Base-by-base conservation (phyloP, 495 filamentous ascomycete species). In the Trichocladium uniseriatum region DNA sequence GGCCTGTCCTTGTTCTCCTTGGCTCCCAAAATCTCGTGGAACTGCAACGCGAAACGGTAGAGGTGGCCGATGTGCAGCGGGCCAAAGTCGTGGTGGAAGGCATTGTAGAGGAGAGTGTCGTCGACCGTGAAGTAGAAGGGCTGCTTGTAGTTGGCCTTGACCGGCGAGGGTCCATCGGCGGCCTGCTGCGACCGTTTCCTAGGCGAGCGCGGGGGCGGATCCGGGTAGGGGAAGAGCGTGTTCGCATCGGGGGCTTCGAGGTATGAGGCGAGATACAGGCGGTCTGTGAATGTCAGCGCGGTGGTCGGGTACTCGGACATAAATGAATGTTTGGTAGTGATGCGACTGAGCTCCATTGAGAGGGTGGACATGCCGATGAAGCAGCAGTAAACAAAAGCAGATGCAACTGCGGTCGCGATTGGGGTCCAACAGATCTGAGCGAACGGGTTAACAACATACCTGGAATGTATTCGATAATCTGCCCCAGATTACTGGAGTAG, bases 61-160 rank as follows among this genome's bases (percentile, higher is more conserved):
- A 97, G 71, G 59, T 99, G 92, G 5, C 94, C 92, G 45, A 97
- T 94, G 69, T 99, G 94, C 19, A 97, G 74, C 56, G 92, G 92
- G 52, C 92, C 92, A 66, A 99, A 99, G 66, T 99, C 92, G 50
- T 91, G 90, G 67, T 96, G 89, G 71, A 99, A 99, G 7, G 90
- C 88, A 63, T 99, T 97, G 74, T 99, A 99, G 20, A 95, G 76
- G 13, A 99, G 79, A 27, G 74, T 82, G 60, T 95, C 86, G 60
- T 99, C 94, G 49, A 97, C 80, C 3, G 89, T 89, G 68, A 99
- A 99, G 68, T 99, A 99, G 51, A 84, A 87, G 0, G 94, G 94
- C 44, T 81, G 61, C 38, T 65, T 63, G 31, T 68, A 57, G 61
- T 69, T 52, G 44, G 67, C 55, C 16, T 69, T 59, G 1, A 62